These are phyloP conservation scores for Helicocarpus griseus DNA, from an alignment of 2,329 filamentous ascomycete genomes.

Conservation along the genomic window DNA sequence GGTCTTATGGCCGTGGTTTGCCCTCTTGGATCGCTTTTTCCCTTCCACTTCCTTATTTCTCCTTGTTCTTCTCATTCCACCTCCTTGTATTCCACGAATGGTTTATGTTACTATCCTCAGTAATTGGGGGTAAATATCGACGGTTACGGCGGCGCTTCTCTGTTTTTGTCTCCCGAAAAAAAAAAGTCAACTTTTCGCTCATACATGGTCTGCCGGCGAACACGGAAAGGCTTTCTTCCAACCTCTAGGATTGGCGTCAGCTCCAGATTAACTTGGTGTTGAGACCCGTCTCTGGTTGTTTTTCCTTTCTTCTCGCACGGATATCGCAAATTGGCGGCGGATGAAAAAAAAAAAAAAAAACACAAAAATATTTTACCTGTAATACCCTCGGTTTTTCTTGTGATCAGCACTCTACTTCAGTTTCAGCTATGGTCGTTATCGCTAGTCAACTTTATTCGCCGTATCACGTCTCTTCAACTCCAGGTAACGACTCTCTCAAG, in stretches of 20 bases:
- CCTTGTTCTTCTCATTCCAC: slow-evolving; percentile 15
- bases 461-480: slow-evolving; percentile 27
- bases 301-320: slow-evolving; percentile 30
- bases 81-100: slow-evolving; percentile 25
- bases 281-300: slow-evolving; percentile 16
- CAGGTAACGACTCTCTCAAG: slow-evolving; percentile 35
- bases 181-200: slow-evolving; percentile 27
- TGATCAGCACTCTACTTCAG: slow-evolving; percentile 32
- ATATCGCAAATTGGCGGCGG: slow-evolving; percentile 33
- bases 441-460: slow-evolving; percentile 33
- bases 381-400: slow-evolving; percentile 35
- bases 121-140: slow-evolving; percentile 25
- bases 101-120: slow-evolving; percentile 24
- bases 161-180: slow-evolving; percentile 26
- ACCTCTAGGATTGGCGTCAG: slow-evolving; percentile 22
- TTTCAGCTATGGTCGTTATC: slow-evolving; percentile 30
- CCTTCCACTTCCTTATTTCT: slow-evolving; percentile 7
- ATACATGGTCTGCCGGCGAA: slow-evolving; percentile 24
- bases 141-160: slow-evolving; percentile 29
- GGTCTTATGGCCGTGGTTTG: neutral
- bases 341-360: slow-evolving; percentile 25
- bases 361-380: slow-evolving; percentile 30
- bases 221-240: slow-evolving; percentile 22
- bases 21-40: neutral
- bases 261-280: neutral